A percentile compares a stretch with the other conserved stretches of the same genome.
Conservation (phyloP, 2,329 filamentous ascomycete species). For the Aspergillus awamori region DNA sequence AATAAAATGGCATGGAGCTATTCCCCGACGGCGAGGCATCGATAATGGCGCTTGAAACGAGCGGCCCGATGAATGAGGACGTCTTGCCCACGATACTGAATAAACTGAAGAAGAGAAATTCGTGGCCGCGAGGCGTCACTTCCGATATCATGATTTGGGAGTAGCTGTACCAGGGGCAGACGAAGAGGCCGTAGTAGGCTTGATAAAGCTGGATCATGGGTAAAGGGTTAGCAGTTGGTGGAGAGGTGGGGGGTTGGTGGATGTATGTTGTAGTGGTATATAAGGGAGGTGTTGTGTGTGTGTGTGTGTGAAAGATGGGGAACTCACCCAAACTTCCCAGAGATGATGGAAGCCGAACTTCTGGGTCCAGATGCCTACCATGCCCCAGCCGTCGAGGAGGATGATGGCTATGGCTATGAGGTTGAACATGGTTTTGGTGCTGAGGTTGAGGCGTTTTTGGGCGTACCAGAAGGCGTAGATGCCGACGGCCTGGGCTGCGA, state of each 20-base stretch:
- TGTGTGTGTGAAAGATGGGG: no score
- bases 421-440: conserved; percentile 71
- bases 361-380: conserved; percentile 61
- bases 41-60: conserved; percentile 71
- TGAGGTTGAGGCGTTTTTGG: conserved; percentile 61
- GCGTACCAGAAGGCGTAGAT: conserved; percentile 65
- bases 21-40: conserved; percentile 60
- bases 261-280: not conserved
- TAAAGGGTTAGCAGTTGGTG: no score
- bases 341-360: conserved; percentile 57
- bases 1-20: conserved; percentile 67
- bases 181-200: conserved; percentile 65
- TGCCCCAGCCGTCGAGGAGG: conserved; percentile 60
- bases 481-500: conserved; percentile 62
- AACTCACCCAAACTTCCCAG: conserved; percentile 55
- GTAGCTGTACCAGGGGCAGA: conserved; percentile 72
- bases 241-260: not conserved
- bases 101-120: conserved; percentile 70
- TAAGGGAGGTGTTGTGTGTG: no score
- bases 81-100: conserved; percentile 72
- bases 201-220: conserved; percentile 40
- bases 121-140: conserved; percentile 68
- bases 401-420: conserved; percentile 64
- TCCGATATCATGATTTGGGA: conserved; percentile 72
- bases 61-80: conserved; percentile 67